phyloP scores from a whole-genome alignment of 1,139 yeast genomes.

The Pneumocystis oryctolagi region DNA sequence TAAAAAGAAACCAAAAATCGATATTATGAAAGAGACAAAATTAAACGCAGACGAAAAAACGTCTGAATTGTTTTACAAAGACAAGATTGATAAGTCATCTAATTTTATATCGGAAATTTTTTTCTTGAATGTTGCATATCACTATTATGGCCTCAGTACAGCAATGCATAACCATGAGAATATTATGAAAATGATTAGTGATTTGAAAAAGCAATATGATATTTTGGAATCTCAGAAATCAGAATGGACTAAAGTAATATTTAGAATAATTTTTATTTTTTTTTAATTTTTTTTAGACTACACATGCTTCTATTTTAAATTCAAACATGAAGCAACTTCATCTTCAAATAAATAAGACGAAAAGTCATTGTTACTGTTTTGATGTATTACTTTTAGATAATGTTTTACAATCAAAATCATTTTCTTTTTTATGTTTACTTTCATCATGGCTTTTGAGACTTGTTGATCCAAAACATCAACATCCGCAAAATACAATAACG shows the following conservation, averaged over 20 bases:
- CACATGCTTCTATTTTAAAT: slow-evolving; percentile 17
- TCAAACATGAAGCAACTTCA: slow-evolving; percentile 31
- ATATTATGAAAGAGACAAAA: slow-evolving; percentile 68
- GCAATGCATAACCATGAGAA: slow-evolving; percentile 44
- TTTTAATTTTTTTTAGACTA: slow-evolving; percentile 19
- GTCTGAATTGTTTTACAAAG: slow-evolving; percentile 41
- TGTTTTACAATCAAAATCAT: slow-evolving; percentile 45
- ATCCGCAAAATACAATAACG: slow-evolving; percentile 40
- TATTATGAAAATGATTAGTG: slow-evolving; percentile 38
- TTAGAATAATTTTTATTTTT: neutral
- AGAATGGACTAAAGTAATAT: neutral
- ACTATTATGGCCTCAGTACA: slow-evolving; percentile 86
- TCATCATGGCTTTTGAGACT: slow-evolving; percentile 55
- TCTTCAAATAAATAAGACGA: slow-evolving; percentile 28
- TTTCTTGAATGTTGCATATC: slow-evolving; percentile 58
- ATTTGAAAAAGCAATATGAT: slow-evolving; percentile 38
- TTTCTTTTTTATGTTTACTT: slow-evolving; percentile 65
- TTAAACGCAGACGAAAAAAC: slow-evolving; percentile 62
- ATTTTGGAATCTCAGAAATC: slow-evolving; percentile 24
- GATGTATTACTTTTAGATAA: slow-evolving; percentile 46
- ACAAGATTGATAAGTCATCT: slow-evolving; percentile 25
- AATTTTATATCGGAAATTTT: slow-evolving; percentile 86
- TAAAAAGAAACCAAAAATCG: slow-evolving; percentile 33
- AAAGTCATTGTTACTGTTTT: slow-evolving; percentile 38
- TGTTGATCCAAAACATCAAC: slow-evolving; percentile 54